These are phyloP conservation scores for Fonsecaea monophora DNA, from an alignment of 2,329 filamentous ascomycete genomes.

Conservation along the genomic window DNA sequence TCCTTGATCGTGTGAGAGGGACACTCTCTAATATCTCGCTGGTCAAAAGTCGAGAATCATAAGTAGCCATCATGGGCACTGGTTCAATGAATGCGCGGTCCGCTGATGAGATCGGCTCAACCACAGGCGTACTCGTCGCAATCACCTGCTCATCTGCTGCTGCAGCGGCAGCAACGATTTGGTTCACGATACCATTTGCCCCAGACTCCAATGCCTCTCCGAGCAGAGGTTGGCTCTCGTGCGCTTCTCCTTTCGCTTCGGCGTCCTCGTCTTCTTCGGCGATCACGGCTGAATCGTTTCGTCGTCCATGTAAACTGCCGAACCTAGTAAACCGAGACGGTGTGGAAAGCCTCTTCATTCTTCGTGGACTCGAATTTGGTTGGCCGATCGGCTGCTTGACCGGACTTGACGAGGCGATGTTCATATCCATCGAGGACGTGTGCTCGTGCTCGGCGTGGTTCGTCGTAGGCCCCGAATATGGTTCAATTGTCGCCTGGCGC, in stretches of 20 bases:
- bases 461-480: constrained; percentile 12
- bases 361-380: constrained; percentile 21
- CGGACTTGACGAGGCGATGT: constrained; percentile 13
- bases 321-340: constrained; percentile 36
- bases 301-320: constrained; percentile 35
- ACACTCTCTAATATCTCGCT: not conserved
- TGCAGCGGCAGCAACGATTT: constrained; percentile 1
- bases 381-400: constrained; percentile 9
- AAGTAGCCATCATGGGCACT: not conserved
- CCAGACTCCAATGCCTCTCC: not conserved
- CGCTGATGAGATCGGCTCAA: constrained; percentile 8
- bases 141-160: constrained; percentile 10
- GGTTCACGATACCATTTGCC: not conserved
- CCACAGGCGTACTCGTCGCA: not conserved
- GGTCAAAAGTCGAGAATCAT: not conserved
- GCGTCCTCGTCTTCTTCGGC: constrained; percentile 31
- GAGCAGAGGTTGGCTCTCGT: constrained; percentile 23
- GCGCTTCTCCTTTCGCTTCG: constrained; percentile 12
- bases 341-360: constrained; percentile 28
- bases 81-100: constrained; percentile 14
- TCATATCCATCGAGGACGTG: constrained; percentile 7
- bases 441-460: constrained; percentile 17
- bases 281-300: constrained; percentile 27
- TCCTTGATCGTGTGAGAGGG: constrained; percentile 3
- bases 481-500: constrained; percentile 37